Percentiles rank a stretch among this genome's conserved stretches.
These are phyloP conservation scores for Arabis alpina DNA, from an alignment of 345 rosid species.

Conservation along the genomic window DNA sequence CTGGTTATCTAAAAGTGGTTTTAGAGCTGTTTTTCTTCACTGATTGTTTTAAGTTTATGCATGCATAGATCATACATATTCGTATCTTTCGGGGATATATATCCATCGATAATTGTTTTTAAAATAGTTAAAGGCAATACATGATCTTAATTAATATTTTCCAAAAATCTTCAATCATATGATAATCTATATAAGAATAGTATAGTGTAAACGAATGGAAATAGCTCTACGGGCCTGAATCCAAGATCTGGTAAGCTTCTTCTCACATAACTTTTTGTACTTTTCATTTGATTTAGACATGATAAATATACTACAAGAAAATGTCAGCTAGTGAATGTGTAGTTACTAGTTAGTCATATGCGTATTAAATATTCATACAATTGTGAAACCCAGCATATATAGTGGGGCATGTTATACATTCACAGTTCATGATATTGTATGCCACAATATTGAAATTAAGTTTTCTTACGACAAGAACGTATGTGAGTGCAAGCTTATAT, in stretches of 20 bases:
- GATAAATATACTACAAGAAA: slow-evolving; percentile 8
- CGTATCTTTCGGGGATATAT: neutral
- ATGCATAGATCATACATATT: neutral
- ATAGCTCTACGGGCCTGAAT: neutral
- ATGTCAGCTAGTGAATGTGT: slow-evolving; percentile 32
- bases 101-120: neutral
- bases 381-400: neutral
- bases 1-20: too few species aligned
- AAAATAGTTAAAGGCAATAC: neutral
- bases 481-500: neutral
- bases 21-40: too few species aligned
- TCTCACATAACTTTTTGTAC: neutral
- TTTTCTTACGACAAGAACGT: neutral
- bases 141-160: neutral
- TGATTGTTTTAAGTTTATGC: neutral
- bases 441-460: slow-evolving; percentile 1
- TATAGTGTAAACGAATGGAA: neutral
- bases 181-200: neutral
- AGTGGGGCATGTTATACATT: slow-evolving; percentile 25
- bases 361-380: slow-evolving; percentile 10
- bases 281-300: slow-evolving; percentile 9
- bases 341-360: neutral
- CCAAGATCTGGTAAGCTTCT: neutral
- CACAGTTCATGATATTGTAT: slow-evolving; percentile 17
- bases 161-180: neutral